Conservation (phyloP, 202 grass and related monocot species). For the Carex arenaria region DNA sequence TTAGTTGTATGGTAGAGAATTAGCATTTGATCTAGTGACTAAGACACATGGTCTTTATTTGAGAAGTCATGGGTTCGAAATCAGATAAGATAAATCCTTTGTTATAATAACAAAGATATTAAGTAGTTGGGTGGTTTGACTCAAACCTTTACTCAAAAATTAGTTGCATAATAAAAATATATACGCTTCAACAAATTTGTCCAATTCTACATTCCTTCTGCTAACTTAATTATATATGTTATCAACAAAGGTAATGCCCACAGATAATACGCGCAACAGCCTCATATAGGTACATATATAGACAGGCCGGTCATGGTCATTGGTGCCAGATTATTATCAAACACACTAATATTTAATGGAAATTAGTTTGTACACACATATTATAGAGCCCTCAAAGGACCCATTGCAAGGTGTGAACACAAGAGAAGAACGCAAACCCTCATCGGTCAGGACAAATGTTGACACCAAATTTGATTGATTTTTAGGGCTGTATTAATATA, state of each 20-base stretch:
- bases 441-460: neutral
- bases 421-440: neutral
- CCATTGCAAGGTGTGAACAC: neutral
- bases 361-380: neutral
- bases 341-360: neutral
- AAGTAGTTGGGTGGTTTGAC: too few relatives aligned
- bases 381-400: neutral
- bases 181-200: neutral
- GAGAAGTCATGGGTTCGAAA: too few relatives aligned
- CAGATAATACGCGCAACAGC: neutral
- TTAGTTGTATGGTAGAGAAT: too few relatives aligned
- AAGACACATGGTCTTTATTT: too few relatives aligned
- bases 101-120: too few relatives aligned
- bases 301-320: neutral
- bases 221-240: neutral
- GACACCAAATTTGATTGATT: neutral
- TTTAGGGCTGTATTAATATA: neutral
- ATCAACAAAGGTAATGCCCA: neutral
- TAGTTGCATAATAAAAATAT: neutral
- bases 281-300: neutral
- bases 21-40: too few relatives aligned
- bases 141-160: too few relatives aligned
- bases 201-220: neutral
- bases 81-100: too few relatives aligned
- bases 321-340: neutral